phyloP scores from a whole-genome alignment of 805 yeast genomes.

The Kregervanrija fluxuum region DNA sequence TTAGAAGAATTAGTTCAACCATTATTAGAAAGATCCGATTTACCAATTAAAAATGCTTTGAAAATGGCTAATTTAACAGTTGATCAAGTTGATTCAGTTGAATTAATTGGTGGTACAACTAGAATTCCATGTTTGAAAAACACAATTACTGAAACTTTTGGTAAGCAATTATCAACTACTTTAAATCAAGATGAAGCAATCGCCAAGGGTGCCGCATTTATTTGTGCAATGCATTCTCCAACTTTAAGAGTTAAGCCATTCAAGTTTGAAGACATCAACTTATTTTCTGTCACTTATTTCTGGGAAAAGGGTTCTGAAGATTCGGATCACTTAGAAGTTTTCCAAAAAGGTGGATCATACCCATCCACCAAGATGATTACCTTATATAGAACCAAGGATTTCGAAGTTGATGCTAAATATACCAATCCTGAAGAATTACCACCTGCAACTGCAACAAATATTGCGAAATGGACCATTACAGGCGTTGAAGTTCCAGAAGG shows the following conservation, averaged over 20 bases:
- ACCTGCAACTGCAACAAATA: constrained; percentile 51
- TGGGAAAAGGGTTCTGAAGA: constrained; percentile 96
- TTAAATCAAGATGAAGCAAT: constrained; percentile 98
- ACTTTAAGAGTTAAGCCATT: constrained; percentile 97
- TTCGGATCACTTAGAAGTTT: constrained; percentile 87
- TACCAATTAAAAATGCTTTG: constrained; percentile 78
- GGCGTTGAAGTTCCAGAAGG: constrained; percentile 82
- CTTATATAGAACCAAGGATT: constrained; percentile 84
- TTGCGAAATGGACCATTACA: constrained; percentile 79
- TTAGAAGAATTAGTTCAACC: constrained; percentile 87
- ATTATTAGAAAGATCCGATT: constrained; percentile 63
- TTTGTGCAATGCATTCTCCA: constrained; percentile 98
- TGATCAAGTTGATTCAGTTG: constrained; percentile 82
- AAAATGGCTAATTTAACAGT: constrained; percentile 65
- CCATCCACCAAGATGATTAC: constrained; percentile 96
- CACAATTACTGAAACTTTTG: constrained; percentile 70
- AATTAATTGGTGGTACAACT: constrained; percentile 96
- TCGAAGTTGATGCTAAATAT: constrained; percentile 79
- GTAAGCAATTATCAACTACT: constrained; percentile 83
- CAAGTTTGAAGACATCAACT: constrained; percentile 94
- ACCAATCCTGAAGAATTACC: constrained; percentile 71
- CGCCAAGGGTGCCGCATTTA: constrained; percentile 98
- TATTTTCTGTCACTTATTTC: constrained; percentile 83
- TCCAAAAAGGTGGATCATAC: constrained; percentile 88
- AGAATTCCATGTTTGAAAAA: constrained; percentile 93